phyloP scores from a whole-genome alignment of 1,139 yeast genomes.

The Zhuliangozyma blackwelliae region DNA sequence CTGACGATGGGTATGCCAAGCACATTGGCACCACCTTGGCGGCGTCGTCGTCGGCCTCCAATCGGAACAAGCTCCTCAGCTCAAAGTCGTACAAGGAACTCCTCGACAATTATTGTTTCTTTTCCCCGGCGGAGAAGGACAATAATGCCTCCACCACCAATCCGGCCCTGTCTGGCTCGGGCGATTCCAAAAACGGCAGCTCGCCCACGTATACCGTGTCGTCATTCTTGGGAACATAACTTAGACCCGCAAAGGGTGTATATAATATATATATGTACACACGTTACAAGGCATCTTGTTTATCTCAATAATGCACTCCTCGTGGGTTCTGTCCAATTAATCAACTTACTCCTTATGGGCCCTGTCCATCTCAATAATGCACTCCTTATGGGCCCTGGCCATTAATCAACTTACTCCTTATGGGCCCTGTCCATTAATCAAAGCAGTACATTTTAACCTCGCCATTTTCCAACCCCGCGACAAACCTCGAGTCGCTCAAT shows the following conservation, averaged over 20 bases:
- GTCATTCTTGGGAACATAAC: slow-evolving; percentile 23
- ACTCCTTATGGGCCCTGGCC: neutral
- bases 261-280: neutral
- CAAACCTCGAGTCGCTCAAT: slow-evolving; percentile 82
- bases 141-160: neutral
- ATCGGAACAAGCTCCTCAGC: slow-evolving; percentile 27
- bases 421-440: slow-evolving; percentile 33
- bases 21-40: neutral
- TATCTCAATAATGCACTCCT: neutral
- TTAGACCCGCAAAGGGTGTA: too few species aligned
- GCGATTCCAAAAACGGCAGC: slow-evolving; percentile 1
- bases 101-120: slow-evolving; percentile 72
- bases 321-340: neutral
- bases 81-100: slow-evolving; percentile 65
- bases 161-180: too few species aligned
- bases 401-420: neutral
- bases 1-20: neutral
- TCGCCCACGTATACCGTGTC: slow-evolving; percentile 20
- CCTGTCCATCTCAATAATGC: neutral
- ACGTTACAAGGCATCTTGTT: neutral
- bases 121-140: slow-evolving; percentile 9
- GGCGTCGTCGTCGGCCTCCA: neutral
- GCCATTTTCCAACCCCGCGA: slow-evolving; percentile 87
- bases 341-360: neutral
- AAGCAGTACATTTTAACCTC: slow-evolving; percentile 78